phyloP scores from a whole-genome alignment of 768 basidiomycete genomes.

The Rhizopogon vesiculosus region DNA sequence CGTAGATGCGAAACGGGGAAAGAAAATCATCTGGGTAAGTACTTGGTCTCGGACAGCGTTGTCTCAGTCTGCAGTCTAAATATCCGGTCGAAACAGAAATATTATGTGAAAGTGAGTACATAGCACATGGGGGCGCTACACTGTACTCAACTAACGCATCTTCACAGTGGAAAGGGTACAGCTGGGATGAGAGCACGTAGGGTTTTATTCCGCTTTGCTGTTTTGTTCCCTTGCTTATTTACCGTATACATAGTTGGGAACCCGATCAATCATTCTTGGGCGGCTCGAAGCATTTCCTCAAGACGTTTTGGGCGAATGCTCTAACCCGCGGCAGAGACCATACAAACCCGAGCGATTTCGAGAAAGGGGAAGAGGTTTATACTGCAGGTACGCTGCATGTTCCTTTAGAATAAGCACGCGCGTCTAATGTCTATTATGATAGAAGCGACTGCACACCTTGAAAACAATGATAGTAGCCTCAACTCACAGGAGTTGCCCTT shows the following conservation, averaged over 20 bases:
- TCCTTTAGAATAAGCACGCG: neutral
- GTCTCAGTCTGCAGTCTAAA: neutral
- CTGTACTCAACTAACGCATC: slow-evolving; percentile 3
- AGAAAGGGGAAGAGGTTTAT: slow-evolving; percentile 47
- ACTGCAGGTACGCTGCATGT: slow-evolving; percentile 40
- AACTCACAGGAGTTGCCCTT: slow-evolving; percentile 6
- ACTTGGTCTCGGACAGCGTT: neutral
- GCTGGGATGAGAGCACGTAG: slow-evolving; percentile 52
- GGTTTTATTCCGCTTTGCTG: slow-evolving; percentile 18
- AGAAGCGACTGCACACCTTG: slow-evolving; percentile 15
- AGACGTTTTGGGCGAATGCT: slow-evolving; percentile 33
- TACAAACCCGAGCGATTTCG: slow-evolving; percentile 44
- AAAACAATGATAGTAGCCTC: slow-evolving; percentile 12
- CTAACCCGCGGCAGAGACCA: slow-evolving; percentile 39
- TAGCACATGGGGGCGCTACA: neutral
- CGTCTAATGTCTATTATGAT: neutral
- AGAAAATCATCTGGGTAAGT: slow-evolving; percentile 48
- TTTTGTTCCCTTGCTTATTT: slow-evolving; percentile 2
- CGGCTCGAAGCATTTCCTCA: slow-evolving; percentile 49
- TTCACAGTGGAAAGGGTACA: slow-evolving; percentile 59
- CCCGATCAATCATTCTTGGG: slow-evolving; percentile 53
- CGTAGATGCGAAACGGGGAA: slow-evolving; percentile 40
- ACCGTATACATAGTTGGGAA: slow-evolving; percentile 57
- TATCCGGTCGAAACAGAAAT: slow-evolving; percentile 35
- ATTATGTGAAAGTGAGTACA: slow-evolving; percentile 50